Conservation (phyloP, 2,329 filamentous ascomycete genomes). For the Hortaea sp. region DNA sequence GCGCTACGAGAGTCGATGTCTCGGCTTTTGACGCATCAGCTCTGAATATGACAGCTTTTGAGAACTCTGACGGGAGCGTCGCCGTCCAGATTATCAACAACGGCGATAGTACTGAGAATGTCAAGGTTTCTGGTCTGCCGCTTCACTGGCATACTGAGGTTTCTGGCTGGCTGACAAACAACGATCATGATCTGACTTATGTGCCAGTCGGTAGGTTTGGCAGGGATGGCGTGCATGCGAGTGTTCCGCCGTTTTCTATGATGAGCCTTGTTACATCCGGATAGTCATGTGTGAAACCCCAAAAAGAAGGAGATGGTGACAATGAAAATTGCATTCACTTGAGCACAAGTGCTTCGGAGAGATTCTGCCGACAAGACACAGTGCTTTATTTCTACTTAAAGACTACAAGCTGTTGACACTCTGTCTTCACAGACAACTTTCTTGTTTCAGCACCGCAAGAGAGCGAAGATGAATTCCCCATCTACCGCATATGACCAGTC, state of each 20-base stretch:
- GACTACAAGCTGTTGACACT: no score
- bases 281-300: neutral
- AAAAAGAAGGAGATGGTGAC: no score
- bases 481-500: no score
- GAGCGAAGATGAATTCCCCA: no score
- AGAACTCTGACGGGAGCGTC: conserved; percentile 24
- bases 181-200: neutral
- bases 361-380: no score
- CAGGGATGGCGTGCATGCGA: neutral
- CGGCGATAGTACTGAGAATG: conserved; percentile 11
- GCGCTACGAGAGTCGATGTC: neutral
- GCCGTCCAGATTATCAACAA: conserved; percentile 30
- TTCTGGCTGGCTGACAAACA: neutral
- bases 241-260: neutral
- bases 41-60: conserved; percentile 25
- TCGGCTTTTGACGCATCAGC: neutral
- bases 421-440: no score
- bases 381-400: no score
- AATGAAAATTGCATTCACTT: no score
- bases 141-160: neutral
- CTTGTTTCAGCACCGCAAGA: no score
- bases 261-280: neutral
- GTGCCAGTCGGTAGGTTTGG: neutral
- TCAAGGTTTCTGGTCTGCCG: neutral
- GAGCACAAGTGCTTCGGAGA: no score